Evolutionary conservation across 2,329 filamentous ascomycete genomes (phyloP), one percentile per base, ranked within the genome.

Genomic region (Aspergillus texensis): DNA sequence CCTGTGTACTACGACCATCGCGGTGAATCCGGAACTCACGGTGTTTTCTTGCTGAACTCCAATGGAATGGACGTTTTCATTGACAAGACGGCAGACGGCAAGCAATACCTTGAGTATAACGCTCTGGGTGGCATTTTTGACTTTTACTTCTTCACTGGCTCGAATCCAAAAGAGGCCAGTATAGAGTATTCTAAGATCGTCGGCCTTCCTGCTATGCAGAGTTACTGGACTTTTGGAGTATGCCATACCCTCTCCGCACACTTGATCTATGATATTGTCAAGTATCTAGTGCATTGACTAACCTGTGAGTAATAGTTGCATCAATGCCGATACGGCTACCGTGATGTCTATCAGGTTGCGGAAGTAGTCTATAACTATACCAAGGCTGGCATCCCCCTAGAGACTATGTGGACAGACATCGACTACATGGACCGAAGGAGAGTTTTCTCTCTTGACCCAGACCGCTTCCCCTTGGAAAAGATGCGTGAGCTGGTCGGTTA

Each of bases 41-140:
- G 78, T 21, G 90, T 92, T 3, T 89, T 92, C 73, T 79, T 92
- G 28, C 77, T 91, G 67, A 92, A 91, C 75, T 89, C 88, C 14
- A 90, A 92, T 70, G 90, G 87, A 39, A 93, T 93, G 88, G 90
- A 94, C 64, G 83, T 94, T 74, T 89, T 89, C 69, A 88, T 94
- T 74, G 85, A 92, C 73, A 85, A 87, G 66, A 86, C 85, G 1
- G 77, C 81, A 6, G 76, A 82, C 28, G 81, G 83, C 9, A 82
- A 85, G 8, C 88, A 94, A 73, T 92, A 89, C 62, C 84, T 95
- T 6, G 90, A 94, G 77, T 95, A 94, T 79, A 92, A 94, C 74
- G 87, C 87, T 1, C 82, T 94, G 0, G 91, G 92, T 8, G 92
- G 92, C 11, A 84, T 94, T 24, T 74, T 95, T 2, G 92, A 94